Evolutionary conservation across 2,329 filamentous ascomycete species (phyloP).

Genomic region (Seiridium cupressi): DNA sequence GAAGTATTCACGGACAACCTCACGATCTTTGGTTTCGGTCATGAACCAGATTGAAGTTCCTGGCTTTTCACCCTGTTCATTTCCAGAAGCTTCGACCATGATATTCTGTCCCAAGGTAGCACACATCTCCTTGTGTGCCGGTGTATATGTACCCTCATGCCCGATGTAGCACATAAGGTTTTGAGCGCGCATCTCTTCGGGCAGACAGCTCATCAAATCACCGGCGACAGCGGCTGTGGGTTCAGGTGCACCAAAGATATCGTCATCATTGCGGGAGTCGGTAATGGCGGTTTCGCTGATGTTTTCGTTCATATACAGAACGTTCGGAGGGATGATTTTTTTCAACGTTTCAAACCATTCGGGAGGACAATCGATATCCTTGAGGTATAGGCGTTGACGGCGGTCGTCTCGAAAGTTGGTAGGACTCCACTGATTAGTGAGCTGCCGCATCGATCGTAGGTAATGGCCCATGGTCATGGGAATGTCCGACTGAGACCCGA

Average conservation of each 20-base stretch:
- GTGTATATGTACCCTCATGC: conserved; percentile 95
- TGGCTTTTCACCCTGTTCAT: conserved; percentile 71
- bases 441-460: conserved; percentile 77
- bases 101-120: conserved; percentile 95
- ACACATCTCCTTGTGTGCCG: conserved; percentile 96
- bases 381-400: conserved; percentile 86
- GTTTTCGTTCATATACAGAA: conserved; percentile 89
- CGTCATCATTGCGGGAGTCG: conserved; percentile 36
- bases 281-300: conserved; percentile 37
- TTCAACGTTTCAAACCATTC: conserved; percentile 82
- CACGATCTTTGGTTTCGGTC: conserved; percentile 92
- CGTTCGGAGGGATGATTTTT: conserved; percentile 72
- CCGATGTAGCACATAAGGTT: conserved; percentile 99
- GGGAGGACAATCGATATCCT: conserved; percentile 91
- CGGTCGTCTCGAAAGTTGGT: conserved; percentile 76
- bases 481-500: conserved; percentile 69
- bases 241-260: conserved; percentile 47
- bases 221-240: conserved; percentile 70
- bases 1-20: conserved; percentile 91
- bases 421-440: conserved; percentile 78
- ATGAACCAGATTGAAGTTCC: conserved; percentile 98
- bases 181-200: conserved; percentile 82
- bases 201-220: conserved; percentile 92
- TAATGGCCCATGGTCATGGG: conserved; percentile 90
- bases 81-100: conserved; percentile 87